phyloP scores from a whole-genome alignment of 768 basidiomycete genomes.

The Coprinellus aureogranulatus region DNA sequence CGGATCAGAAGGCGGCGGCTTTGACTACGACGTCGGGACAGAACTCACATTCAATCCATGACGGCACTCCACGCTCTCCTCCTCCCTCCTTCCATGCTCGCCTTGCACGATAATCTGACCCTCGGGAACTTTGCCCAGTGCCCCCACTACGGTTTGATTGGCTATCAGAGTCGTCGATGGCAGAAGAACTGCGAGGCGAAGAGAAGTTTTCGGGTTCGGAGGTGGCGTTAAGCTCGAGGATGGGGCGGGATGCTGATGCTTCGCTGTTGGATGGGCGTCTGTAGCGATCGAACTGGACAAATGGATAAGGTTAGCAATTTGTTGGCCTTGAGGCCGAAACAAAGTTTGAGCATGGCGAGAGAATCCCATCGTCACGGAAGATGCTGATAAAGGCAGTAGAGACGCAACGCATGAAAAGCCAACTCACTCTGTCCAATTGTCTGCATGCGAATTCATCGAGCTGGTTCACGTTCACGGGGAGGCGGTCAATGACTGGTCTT shows the following conservation, averaged over 20 bases:
- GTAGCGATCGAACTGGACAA: constrained; percentile 47
- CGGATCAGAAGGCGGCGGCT: neutral
- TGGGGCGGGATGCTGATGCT: constrained; percentile 11
- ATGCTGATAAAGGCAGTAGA: neutral
- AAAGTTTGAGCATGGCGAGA: neutral
- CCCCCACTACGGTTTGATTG: neutral
- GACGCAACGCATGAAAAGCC: neutral
- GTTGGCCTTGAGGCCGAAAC: neutral
- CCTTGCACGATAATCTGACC: constrained; percentile 13
- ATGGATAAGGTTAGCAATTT: neutral
- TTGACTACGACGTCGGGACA: neutral
- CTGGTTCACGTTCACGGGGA: constrained; percentile 70
- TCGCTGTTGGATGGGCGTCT: constrained; percentile 38
- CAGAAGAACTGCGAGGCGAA: constrained; percentile 15
- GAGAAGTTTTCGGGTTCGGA: constrained; percentile 21
- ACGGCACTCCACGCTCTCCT: constrained; percentile 26
- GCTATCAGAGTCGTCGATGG: constrained; percentile 11
- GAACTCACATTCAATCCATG: constrained; percentile 39
- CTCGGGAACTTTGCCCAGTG: neutral
- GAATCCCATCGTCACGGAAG: neutral
- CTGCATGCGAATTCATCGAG: constrained; percentile 87
- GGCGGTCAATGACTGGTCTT: constrained; percentile 73
- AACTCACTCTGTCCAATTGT: constrained; percentile 77
- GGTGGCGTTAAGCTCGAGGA: constrained; percentile 10
- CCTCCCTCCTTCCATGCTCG: constrained; percentile 19